These are phyloP conservation scores for Chaetomium fimeti DNA, from an alignment of 495 filamentous ascomycete genomes.

Conservation along the genomic window DNA sequence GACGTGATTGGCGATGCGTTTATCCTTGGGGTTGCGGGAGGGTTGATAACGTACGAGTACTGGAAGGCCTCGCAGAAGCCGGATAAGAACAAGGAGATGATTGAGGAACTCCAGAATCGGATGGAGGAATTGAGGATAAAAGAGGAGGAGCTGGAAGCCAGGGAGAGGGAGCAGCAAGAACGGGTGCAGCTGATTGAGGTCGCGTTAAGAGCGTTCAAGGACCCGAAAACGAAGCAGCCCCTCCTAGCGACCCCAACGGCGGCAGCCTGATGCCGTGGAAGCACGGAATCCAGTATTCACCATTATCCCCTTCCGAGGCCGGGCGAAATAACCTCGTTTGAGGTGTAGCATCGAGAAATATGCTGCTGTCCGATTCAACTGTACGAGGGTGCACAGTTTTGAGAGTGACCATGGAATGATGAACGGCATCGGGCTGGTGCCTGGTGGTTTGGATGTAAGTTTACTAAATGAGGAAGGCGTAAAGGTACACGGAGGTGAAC, in stretches of 20 bases:
- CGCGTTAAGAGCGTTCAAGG: constrained; percentile 60
- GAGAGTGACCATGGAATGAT: neutral
- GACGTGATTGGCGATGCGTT: constrained; percentile 93
- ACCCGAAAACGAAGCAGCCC: constrained; percentile 50
- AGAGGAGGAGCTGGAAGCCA: constrained; percentile 64
- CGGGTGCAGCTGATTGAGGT: constrained; percentile 67
- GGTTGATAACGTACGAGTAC: constrained; percentile 79
- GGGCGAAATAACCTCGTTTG: too few relatives aligned
- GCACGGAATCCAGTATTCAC: neutral
- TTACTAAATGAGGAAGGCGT: constrained; percentile 14
- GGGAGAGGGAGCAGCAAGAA: constrained; percentile 55
- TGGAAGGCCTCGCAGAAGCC: constrained; percentile 70
- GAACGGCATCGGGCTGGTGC: neutral
- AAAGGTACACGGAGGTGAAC: neutral
- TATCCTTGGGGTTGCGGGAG: constrained; percentile 76
- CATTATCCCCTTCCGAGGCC: too few relatives aligned
- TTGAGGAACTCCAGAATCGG: constrained; percentile 69
- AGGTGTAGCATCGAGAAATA: too few relatives aligned
- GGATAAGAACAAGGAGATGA: constrained; percentile 61
- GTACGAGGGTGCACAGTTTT: constrained; percentile 11
- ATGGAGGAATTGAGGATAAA: constrained; percentile 58
- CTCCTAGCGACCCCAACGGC: constrained; percentile 35
- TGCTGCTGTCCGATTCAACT: neutral
- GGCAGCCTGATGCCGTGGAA: constrained; percentile 12
- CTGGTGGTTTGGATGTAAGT: constrained; percentile 4